Base-by-base conservation (phyloP, 2,329 filamentous ascomycete species). In the Fusarium newnesense region DNA sequence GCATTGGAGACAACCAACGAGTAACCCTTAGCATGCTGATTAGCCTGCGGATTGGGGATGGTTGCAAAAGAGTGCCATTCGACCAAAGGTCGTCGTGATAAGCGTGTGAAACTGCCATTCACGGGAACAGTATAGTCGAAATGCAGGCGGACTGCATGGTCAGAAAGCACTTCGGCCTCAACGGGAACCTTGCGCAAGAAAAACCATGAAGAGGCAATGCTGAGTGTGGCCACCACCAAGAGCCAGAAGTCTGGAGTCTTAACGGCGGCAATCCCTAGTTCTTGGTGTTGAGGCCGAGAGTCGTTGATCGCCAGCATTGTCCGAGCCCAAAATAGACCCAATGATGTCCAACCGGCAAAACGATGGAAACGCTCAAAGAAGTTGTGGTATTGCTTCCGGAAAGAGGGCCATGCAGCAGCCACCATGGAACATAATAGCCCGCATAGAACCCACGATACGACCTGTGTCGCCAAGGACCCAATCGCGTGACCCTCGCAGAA, bases 31-130 rank as follows among this genome's bases (percentile, higher is more conserved):
- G 75, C 74, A 4, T 76, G 66, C 2, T 71, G 60, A 30, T 76
- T 78, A 16, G 71, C 64, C 60, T 83, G 79, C 5, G 88, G 85
- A 67, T 89, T 87, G 2, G 92, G 90, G 68, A 95, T 93, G 3
- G 91, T 91, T 47, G 93, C 93, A 78, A 95, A 95, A 1, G 90
- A 89, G 82, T 95, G 93, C 86, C 92, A 94, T 81, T 95, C 93
- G 13, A 87, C 82, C 43, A 94, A 84, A 0, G 92, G 92, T 13
- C 86, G 85, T 60, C 87, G 86, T 7, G 92, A 88, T 30, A 94
- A 82, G 44, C 91, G 89, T 7, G 82, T 82, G 69, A 84, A 84
- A 74, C 75, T 82, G 1, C 82, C 82, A 50, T 83, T 83, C 59
- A 87, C 85, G 13, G 90, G 89, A 28, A 87, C 85, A 24, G 88